phyloP scores from a whole-genome alignment of 495 filamentous ascomycete species.

The Xylaria cubensis region DNA sequence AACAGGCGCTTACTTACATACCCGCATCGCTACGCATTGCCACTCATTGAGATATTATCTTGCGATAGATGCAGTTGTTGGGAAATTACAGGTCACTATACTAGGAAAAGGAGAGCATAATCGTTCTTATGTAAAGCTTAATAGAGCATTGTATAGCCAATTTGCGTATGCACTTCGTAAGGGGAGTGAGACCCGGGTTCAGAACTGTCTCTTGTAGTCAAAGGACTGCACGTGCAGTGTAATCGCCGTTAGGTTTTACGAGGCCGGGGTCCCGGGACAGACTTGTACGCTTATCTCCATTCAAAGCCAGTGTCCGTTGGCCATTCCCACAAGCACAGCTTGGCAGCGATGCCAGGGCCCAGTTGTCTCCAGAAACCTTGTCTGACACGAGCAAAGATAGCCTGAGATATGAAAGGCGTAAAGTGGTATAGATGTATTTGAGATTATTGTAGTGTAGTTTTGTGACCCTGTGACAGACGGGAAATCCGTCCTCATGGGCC shows the following conservation, averaged over 20 bases:
- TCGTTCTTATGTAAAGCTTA: not conserved
- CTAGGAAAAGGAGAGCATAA: constrained; percentile 16
- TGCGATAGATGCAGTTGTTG: not conserved
- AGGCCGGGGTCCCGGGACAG: not conserved
- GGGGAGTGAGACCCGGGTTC: not conserved
- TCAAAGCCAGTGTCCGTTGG: not conserved
- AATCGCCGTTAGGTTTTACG: constrained; percentile 3
- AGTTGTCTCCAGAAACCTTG: not conserved
- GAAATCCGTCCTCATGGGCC: constrained; percentile 14
- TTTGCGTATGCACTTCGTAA: constrained; percentile 15
- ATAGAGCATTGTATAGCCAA: constrained; percentile 9
- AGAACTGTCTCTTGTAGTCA: not conserved
- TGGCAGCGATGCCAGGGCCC: not conserved
- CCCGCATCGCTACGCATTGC: not conserved
- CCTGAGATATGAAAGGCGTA: not conserved
- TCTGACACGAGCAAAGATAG: not conserved
- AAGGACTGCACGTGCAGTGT: constrained; percentile 7
- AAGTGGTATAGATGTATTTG: constrained; percentile 14
- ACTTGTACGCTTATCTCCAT: not conserved
- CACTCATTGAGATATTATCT: constrained; percentile 8
- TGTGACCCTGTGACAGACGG: constrained; percentile 13
- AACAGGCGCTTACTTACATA: not conserved
- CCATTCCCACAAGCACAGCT: not conserved
- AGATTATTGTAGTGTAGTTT: constrained; percentile 15
- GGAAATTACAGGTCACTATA: constrained; percentile 10